Evolutionary conservation across 176 grass and related monocot species (phyloP), one percentile per base, ranked within the genome.

Genomic region (Avena sativa): DNA sequence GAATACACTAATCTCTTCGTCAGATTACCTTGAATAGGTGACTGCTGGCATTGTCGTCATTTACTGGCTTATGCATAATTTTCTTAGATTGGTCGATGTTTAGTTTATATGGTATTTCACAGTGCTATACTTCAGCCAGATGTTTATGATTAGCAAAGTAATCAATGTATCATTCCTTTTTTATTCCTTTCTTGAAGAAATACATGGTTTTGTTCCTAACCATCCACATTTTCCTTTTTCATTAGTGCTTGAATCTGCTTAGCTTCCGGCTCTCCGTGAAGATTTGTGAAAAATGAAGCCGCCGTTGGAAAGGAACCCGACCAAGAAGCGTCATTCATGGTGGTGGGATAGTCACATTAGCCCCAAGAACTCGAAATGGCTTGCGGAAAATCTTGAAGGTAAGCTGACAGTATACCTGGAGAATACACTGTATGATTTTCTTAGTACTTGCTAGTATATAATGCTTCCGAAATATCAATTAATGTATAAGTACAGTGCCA

Each of bases 331-430:
- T 17, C 89, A 95, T 68, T 92, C 93, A 3, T 95, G 91, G 93
- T 95, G 93, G 93, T 95, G 91, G 93, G 91, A 93, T 56, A 91
- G 93, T 43, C 91, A 93, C 80, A 87, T 93, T 58, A 93, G 91
- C 81, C 91, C 88, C 12, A 95, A 95, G 85, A 95, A 95, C 66
- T 95, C 91, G 0, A 95, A 89, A 95, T 95, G 93, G 93, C 91
- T 95, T 76, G 86, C 88, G 10, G 88, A 95, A 85, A 95, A 95
- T 83, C 91, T 95, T 3, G 81, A 91, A 95, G 91, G 93, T 95
- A 16, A 80, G 81, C 40, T 80, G 69, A 65, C 53, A 43, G 4
- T 40, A 50, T 64, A 59, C 64, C 28, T 30, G 2, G 5, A 38
- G 32, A 15, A 12, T 19, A 61, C 71, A 1, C 36, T 25, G 19